Conservation (phyloP, 2,329 filamentous ascomycete genomes). For the Thelonectria rubi region DNA sequence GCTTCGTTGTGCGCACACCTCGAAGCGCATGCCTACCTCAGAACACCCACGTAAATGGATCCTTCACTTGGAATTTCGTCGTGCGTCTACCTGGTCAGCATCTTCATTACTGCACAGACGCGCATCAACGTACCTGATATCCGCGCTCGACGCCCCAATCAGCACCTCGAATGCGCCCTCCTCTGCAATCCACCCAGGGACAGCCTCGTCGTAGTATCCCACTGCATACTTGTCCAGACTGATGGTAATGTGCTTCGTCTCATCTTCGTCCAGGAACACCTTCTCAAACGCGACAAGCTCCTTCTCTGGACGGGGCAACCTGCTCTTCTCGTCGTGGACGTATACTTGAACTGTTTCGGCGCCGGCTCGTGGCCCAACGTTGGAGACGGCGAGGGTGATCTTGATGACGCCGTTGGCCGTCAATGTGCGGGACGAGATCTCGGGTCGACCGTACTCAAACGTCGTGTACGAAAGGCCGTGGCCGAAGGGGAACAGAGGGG, state of each 20-base stretch:
- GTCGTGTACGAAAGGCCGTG: conserved; percentile 78
- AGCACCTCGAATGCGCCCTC: conserved; percentile 69
- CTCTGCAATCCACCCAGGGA: conserved; percentile 71
- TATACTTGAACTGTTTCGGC: conserved; percentile 75
- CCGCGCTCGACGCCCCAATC: conserved; percentile 68
- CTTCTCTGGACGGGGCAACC: conserved; percentile 73
- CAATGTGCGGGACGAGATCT: conserved; percentile 55
- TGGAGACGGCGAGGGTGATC: conserved; percentile 59
- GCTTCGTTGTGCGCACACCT: neutral
- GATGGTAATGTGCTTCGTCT: conserved; percentile 60
- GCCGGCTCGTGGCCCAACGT: conserved; percentile 65
- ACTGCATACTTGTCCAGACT: conserved; percentile 60
- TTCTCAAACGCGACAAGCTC: conserved; percentile 77
- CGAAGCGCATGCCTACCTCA: conserved; percentile 41
- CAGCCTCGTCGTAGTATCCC: conserved; percentile 69
- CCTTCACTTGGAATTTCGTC: conserved; percentile 65
- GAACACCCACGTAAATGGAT: conserved; percentile 74
- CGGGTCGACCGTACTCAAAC: conserved; percentile 70
- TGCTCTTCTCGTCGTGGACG: conserved; percentile 68
- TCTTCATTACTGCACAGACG: fast-evolving
- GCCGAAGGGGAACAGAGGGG: conserved; percentile 75
- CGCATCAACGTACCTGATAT: conserved; percentile 65
- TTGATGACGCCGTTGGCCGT: conserved; percentile 52
- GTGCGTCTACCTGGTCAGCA: conserved; percentile 51
- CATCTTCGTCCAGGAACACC: conserved; percentile 65